Evolutionary conservation across 192 early-diverging fungal genomes (phyloP).

Genomic region (Coemansia sp.): DNA sequence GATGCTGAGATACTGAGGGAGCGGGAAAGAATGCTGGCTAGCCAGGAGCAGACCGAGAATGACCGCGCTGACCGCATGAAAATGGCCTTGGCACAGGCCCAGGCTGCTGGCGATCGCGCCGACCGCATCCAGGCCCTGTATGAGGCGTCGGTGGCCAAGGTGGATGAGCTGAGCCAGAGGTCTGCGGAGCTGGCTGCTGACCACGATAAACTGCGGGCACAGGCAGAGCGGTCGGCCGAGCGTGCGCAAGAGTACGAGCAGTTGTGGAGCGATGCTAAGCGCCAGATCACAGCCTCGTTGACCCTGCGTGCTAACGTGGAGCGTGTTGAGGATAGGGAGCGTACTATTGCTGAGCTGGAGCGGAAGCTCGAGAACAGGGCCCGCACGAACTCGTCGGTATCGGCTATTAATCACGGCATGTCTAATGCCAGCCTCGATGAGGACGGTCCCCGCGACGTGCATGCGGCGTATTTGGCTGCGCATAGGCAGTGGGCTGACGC

Average conservation of each 20-base stretch:
- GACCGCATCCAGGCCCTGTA: conserved; percentile 44
- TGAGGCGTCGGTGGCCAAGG: conserved; percentile 26
- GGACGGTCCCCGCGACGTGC: conserved; percentile 26
- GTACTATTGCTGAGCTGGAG: conserved; percentile 40
- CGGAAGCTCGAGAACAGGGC: conserved; percentile 35
- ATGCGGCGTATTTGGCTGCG: conserved; percentile 40
- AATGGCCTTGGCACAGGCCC: conserved; percentile 23
- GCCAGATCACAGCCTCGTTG: conserved; percentile 34
- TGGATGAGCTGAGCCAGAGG: conserved; percentile 19
- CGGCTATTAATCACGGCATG: background rate
- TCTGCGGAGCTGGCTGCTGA: conserved; percentile 18
- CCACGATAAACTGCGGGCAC: conserved; percentile 22
- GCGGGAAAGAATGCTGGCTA: conserved; percentile 6
- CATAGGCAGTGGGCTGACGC: conserved; percentile 47
- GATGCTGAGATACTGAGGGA: background rate
- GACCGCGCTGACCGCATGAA: conserved; percentile 35
- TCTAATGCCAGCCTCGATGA: conserved; percentile 24
- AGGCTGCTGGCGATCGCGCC: conserved; percentile 38
- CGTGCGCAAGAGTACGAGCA: conserved; percentile 39
- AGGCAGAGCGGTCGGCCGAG: conserved; percentile 22
- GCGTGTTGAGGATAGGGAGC: conserved; percentile 44
- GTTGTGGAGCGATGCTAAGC: conserved; percentile 40
- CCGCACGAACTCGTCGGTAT: conserved; percentile 12
- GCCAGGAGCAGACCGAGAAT: background rate
- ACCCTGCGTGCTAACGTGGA: conserved; percentile 31